Evolutionary conservation across 2,329 filamentous ascomycete species (phyloP).

Genomic region (Alternaria sp.): DNA sequence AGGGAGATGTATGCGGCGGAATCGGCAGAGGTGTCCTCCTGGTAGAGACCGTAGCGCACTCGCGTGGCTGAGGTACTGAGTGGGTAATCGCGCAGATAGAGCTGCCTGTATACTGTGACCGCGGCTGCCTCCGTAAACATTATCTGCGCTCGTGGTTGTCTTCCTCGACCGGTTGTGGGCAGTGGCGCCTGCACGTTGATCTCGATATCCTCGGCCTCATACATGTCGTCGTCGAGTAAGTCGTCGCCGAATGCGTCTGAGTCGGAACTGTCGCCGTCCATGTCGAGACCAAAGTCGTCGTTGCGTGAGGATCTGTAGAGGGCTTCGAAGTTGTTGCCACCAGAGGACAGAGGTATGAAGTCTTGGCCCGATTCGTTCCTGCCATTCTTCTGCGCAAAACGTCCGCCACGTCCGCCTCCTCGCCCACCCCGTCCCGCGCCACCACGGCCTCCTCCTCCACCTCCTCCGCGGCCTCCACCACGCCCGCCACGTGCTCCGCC

Average conservation of each 20-base stretch:
- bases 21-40: conserved; percentile 6
- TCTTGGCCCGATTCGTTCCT: conserved; percentile 10
- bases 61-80: conserved; percentile 9
- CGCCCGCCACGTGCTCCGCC: not conserved
- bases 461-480: not conserved
- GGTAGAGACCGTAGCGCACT: conserved; percentile 21
- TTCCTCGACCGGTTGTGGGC: not conserved
- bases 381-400: conserved; percentile 7
- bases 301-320: conserved; percentile 19
- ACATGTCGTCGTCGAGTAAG: conserved; percentile 15
- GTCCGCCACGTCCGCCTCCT: conserved; percentile 9
- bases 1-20: conserved; percentile 9
- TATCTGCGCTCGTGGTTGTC: conserved; percentile 12
- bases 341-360: conserved; percentile 17
- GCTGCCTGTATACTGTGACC: conserved; percentile 20
- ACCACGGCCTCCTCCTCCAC: not conserved
- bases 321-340: conserved; percentile 25
- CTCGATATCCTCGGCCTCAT: conserved; percentile 26
- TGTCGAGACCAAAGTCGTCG: conserved; percentile 12
- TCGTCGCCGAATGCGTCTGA: conserved; percentile 14
- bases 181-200: conserved; percentile 29
- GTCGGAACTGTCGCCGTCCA: conserved; percentile 15
- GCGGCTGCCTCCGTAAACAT: conserved; percentile 30
- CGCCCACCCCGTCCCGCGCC: not conserved
- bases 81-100: conserved; percentile 23